Evolutionary conservation across 176 grass and related monocot genomes (phyloP).

Genomic region (Lolium rigidum): DNA sequence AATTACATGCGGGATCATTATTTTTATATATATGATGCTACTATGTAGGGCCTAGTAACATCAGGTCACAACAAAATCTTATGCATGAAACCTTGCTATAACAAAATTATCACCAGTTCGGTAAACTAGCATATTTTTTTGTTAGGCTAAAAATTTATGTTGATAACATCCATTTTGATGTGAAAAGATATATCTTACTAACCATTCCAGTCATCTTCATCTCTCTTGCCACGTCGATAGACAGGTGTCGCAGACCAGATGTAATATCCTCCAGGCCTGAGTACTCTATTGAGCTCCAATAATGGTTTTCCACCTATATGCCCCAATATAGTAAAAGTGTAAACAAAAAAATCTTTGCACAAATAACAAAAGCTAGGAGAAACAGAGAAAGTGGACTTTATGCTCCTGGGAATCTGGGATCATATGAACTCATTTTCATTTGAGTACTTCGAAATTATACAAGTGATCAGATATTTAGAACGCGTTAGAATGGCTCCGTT

Average conservation of each 20-base stretch:
- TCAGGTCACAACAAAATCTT: slow-evolving; percentile 7
- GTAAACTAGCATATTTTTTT: slow-evolving; percentile 29
- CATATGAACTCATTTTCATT: slow-evolving; percentile 5
- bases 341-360: slow-evolving; percentile 28
- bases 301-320: slow-evolving; percentile 81
- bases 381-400: background rate
- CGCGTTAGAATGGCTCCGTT: background rate
- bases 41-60: background rate
- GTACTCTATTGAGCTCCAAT: slow-evolving; percentile 90
- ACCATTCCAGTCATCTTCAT: slow-evolving; percentile 83
- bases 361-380: slow-evolving; percentile 26
- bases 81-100: slow-evolving; percentile 18
- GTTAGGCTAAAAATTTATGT: background rate
- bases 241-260: slow-evolving; percentile 97
- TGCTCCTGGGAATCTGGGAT: background rate
- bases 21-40: slow-evolving; percentile 9
- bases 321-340: background rate
- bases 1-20: background rate
- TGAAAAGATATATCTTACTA: slow-evolving; percentile 38
- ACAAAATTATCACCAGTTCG: slow-evolving; percentile 4
- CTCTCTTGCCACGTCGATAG: slow-evolving; percentile 73
- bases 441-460: background rate
- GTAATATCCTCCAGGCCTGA: slow-evolving; percentile 92
- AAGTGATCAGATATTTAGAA: background rate
- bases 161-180: background rate